These are phyloP conservation scores for Exserohilum rostratum DNA, from an alignment of 2,329 filamentous ascomycete species.

Conservation along the genomic window DNA sequence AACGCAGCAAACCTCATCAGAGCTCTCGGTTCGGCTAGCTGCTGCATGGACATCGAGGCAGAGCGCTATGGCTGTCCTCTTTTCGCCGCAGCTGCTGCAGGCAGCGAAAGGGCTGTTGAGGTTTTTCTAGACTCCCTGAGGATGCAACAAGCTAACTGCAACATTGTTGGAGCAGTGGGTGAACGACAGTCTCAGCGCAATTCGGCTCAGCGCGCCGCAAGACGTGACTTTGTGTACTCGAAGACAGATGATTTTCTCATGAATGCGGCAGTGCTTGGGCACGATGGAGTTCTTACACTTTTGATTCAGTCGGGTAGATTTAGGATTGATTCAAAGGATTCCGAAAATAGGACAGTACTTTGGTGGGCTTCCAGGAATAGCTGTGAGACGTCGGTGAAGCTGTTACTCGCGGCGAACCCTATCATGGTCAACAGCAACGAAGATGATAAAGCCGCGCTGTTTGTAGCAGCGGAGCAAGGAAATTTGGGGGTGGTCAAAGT, in stretches of 20 bases:
- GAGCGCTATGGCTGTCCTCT: conserved; percentile 46
- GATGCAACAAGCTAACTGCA: neutral
- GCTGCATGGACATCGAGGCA: conserved; percentile 25
- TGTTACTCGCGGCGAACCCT: neutral
- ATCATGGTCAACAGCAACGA: neutral
- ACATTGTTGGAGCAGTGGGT: neutral
- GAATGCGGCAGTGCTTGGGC: conserved; percentile 30
- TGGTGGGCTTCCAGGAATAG: neutral
- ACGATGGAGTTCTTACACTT: conserved; percentile 24
- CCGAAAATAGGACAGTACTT: neutral
- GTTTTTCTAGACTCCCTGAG: neutral
- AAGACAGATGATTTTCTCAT: conserved; percentile 23
- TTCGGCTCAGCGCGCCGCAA: conserved; percentile 5
- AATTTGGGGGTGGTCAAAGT: neutral
- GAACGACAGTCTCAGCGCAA: neutral
- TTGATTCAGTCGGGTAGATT: conserved; percentile 23
- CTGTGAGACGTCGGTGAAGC: neutral
- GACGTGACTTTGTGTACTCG: conserved; percentile 16
- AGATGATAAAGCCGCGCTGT: neutral
- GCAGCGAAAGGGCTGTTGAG: neutral
- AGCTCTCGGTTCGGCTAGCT: conserved; percentile 21
- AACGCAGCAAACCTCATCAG: conserved; percentile 38
- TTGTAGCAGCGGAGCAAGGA: neutral
- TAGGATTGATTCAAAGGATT: conserved; percentile 1
- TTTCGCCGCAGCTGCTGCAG: conserved; percentile 38